Base-by-base conservation (phyloP, 306 rosid species). In the Leucaena leucocephala region DNA sequence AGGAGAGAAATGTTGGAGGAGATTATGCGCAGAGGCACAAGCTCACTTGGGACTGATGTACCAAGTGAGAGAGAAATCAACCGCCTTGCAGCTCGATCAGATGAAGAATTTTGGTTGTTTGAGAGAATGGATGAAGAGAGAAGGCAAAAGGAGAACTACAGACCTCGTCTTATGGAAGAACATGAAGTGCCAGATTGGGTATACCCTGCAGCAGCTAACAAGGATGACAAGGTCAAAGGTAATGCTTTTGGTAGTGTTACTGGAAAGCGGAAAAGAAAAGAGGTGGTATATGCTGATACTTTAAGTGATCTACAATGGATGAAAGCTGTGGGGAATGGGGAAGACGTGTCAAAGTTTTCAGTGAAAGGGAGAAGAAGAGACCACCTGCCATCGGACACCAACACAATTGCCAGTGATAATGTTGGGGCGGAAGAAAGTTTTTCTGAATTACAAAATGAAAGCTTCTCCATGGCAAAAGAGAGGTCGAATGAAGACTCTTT, bases 41-140 rank as follows among this genome's bases (percentile, higher is more conserved):
- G 99, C 38, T 87, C 99, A 65, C 98, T 96, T 16, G 99, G 99
- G 84, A 82, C 93, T 52, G 99, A 96, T 15, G 98, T 96, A 71
- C 99, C 99, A 10, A 96, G 98, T 79, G 99, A 96, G 91, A 87
- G 99, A 87, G 98, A 96, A 89, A 96, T 96, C 85, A 96, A 96
- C 87, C 96, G 99, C 80, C 97, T 96, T 48, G 99, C 97, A 68
- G 98, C 98, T 46, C 89, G 99, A 75, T 88, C 98, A 35, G 99
- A 96, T 0, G 99, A 93, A 68, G 98, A 93, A 77, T 96, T 88
- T 83, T 93, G 99, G 98, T 58, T 93, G 80, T 96, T 96, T 44
- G 99, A 96, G 89, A 91, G 90, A 82, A 96, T 96, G 99, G 99
- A 96, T 7, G 98, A 93, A 78, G 98, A 93, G 80, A 89, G 99